These are phyloP conservation scores for Penicillium cosmopolitanum DNA, from an alignment of 495 filamentous ascomycete genomes.

Conservation along the genomic window DNA sequence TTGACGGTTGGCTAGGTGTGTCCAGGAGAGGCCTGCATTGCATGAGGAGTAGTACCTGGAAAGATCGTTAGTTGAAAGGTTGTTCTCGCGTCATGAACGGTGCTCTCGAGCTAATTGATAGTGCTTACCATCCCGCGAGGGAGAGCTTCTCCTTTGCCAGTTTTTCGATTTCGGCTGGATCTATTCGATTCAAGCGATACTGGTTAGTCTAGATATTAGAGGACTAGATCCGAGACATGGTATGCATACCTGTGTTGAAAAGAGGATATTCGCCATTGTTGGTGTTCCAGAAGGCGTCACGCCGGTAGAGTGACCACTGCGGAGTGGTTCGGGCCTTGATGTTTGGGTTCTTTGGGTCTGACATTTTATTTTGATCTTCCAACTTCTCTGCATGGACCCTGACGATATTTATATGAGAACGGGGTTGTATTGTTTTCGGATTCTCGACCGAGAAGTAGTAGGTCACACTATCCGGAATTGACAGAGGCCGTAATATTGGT, in stretches of 20 bases:
- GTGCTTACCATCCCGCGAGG: constrained; percentile 24
- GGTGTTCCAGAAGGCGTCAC: constrained; percentile 22
- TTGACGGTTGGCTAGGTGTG: constrained; percentile 68
- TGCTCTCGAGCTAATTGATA: background rate
- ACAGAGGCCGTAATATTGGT: background rate
- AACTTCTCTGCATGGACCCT: background rate
- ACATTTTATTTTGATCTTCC: constrained; percentile 8
- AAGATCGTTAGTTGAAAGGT: background rate
- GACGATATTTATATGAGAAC: background rate
- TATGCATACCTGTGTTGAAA: constrained; percentile 17
- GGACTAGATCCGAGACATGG: background rate
- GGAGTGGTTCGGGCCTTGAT: constrained; percentile 17
- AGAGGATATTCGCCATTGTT: constrained; percentile 15
- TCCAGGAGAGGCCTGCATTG: constrained; percentile 67
- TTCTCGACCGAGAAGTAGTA: constrained; percentile 1
- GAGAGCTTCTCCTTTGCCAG: constrained; percentile 18
- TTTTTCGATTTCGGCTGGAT: constrained; percentile 16
- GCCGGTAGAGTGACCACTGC: constrained; percentile 21
- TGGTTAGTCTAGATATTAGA: background rate
- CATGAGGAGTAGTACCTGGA: constrained; percentile 63
- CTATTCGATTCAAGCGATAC: background rate
- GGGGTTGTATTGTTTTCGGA: background rate
- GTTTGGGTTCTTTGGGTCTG: constrained; percentile 19
- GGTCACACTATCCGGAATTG: constrained; percentile 3
- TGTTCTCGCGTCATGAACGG: background rate